A percentile compares a stretch with the other conserved stretches of the same genome.
Conservation (phyloP, 2,329 filamentous ascomycete species). For the Pezizomycotina sp. region DNA sequence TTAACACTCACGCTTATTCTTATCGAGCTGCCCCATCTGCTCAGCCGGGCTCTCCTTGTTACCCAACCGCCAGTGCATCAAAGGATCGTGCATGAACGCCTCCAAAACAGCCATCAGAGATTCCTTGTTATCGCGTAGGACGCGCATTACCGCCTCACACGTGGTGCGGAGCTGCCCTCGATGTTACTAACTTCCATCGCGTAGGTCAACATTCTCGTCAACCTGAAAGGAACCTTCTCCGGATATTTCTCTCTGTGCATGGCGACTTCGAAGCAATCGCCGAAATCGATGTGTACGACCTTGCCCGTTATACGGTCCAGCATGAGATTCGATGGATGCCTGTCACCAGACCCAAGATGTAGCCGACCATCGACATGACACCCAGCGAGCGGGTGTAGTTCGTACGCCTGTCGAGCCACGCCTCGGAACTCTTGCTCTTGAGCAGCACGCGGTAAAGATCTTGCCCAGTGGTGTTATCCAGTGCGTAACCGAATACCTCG, state of each 20-base stretch:
- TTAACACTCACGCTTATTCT: slow-evolving; percentile 2
- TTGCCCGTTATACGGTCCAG: slow-evolving; percentile 90
- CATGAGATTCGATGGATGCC: slow-evolving; percentile 95
- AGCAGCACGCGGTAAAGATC: slow-evolving; percentile 92
- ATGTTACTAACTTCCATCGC: slow-evolving; percentile 99
- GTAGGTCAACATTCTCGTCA: slow-evolving; percentile 97
- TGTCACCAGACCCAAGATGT: slow-evolving; percentile 94
- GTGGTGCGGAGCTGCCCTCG: slow-evolving; percentile 96
- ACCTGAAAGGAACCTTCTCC: slow-evolving; percentile 88
- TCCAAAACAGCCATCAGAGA: slow-evolving; percentile 96
- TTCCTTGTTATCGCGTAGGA: slow-evolving; percentile 92
- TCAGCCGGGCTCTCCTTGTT: slow-evolving; percentile 24
- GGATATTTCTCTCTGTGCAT: slow-evolving; percentile 99
- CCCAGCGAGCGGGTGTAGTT: slow-evolving; percentile 94
- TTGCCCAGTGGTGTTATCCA: slow-evolving; percentile 97
- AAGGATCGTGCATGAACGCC: slow-evolving; percentile 98
- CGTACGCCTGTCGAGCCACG: slow-evolving; percentile 94
- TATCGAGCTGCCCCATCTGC: slow-evolving; percentile 8
- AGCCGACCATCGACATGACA: slow-evolving; percentile 99
- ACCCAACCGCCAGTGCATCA: slow-evolving; percentile 81
- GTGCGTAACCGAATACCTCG: slow-evolving; percentile 95
- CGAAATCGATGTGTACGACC: slow-evolving; percentile 97
- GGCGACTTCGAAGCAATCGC: slow-evolving; percentile 96
- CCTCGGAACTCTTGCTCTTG: slow-evolving; percentile 94
- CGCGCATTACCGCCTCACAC: slow-evolving; percentile 95